Evolutionary conservation across 139 green algal genomes (phyloP).

Genomic region (Micromonas pusilla): DNA sequence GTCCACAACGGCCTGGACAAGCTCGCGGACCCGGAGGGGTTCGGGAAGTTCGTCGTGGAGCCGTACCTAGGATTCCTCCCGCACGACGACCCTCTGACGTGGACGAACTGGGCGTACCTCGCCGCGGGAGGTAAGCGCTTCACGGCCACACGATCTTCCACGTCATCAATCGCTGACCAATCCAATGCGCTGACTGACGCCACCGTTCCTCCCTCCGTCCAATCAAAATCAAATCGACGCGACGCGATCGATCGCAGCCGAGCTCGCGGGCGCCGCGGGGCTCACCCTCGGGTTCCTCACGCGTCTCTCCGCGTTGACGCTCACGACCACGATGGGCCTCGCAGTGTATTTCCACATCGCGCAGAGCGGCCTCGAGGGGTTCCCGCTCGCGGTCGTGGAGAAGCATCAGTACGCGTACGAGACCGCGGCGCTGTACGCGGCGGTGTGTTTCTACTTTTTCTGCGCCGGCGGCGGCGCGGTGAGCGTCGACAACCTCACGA

Average conservation of each 20-base stretch:
- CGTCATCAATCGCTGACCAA: too few relatives aligned
- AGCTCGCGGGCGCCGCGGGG: background rate
- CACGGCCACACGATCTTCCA: too few relatives aligned
- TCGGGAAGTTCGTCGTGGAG: conserved; percentile 33
- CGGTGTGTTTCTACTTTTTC: conserved; percentile 31
- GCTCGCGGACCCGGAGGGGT: conserved; percentile 31
- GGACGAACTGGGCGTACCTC: background rate
- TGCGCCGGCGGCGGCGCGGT: background rate
- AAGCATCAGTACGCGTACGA: conserved; percentile 32
- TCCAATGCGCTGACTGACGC: too few relatives aligned
- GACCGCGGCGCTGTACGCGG: conserved; percentile 22
- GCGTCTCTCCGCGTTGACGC: conserved; percentile 3
- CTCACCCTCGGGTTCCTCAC: conserved; percentile 26
- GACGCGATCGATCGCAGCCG: conserved; percentile 4
- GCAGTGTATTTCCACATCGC: conserved; percentile 31
- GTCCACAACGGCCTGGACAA: conserved; percentile 30
- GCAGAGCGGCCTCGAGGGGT: conserved; percentile 29
- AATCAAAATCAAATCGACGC: too few relatives aligned
- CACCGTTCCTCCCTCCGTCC: too few relatives aligned
- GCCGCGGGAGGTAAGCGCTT: background rate
- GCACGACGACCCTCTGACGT: background rate
- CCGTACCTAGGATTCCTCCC: conserved; percentile 1
- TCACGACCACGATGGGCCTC: conserved; percentile 27
- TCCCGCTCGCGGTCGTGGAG: conserved; percentile 32
- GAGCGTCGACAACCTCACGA: background rate